Evolutionary conservation across 768 basidiomycete genomes (phyloP).

Genomic region (Lepiota brunneoincarnata): DNA sequence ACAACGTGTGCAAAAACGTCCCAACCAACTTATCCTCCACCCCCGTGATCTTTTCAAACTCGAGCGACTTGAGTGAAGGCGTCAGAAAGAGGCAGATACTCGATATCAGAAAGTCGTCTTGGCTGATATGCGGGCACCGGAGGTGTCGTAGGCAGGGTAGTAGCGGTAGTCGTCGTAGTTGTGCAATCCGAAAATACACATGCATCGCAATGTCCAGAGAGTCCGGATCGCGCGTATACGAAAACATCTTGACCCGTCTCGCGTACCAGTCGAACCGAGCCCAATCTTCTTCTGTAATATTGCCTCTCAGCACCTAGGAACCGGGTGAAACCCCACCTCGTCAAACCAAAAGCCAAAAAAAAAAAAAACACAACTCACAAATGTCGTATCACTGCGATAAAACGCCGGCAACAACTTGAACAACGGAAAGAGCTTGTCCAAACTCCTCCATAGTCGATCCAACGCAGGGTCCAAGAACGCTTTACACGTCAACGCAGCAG

Average conservation of each 20-base stretch:
- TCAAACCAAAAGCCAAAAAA: neutral
- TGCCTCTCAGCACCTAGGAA: slow-evolving; percentile 26
- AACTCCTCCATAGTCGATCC: slow-evolving; percentile 27
- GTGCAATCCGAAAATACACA: slow-evolving; percentile 31
- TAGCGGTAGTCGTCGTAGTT: slow-evolving; percentile 23
- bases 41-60: slow-evolving; percentile 25
- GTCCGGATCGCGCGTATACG: slow-evolving; percentile 26
- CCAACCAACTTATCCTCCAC: slow-evolving; percentile 32
- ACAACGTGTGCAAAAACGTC: slow-evolving; percentile 27
- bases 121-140: slow-evolving; percentile 25
- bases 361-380: slow-evolving; percentile 21
- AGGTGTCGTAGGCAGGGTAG: slow-evolving; percentile 26
- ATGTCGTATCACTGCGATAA: slow-evolving; percentile 24
- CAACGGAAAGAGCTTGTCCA: slow-evolving; percentile 31
- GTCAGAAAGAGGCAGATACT: slow-evolving; percentile 33
- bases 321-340: neutral
- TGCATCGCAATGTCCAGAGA: slow-evolving; percentile 31
- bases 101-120: slow-evolving; percentile 28
- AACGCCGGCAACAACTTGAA: slow-evolving; percentile 30
- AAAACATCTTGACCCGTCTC: slow-evolving; percentile 25
- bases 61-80: slow-evolving; percentile 24
- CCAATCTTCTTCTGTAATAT: slow-evolving; percentile 24
- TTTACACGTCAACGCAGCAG: slow-evolving; percentile 26
- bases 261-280: slow-evolving; percentile 30
- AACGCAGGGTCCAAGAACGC: slow-evolving; percentile 31